Base-by-base conservation (phyloP, 2,329 filamentous ascomycete species). In the Xylariaceae sp. region DNA sequence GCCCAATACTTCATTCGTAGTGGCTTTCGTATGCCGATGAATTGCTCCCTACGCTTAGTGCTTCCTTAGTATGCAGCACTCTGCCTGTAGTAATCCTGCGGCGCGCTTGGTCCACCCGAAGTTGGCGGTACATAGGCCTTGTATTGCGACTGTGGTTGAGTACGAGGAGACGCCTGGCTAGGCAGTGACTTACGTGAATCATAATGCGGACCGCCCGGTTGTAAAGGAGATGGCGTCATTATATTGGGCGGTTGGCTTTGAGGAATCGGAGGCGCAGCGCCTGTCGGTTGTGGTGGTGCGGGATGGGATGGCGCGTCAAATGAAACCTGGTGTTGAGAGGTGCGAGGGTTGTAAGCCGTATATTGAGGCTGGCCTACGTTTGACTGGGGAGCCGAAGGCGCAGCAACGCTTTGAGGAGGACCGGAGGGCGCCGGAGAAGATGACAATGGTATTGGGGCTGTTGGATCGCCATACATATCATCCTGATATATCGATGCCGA, bases 71-170 rank as follows among this genome's bases (percentile, higher is more conserved):
- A 66, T 34, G 63, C 62, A 31, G 71, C 65, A 53, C 65, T 68
- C 60, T 78, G 75, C 47, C 80, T 72, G 64, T 84, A 84, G 63
- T 80, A 84, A 65, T 83, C 81, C 48, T 73, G 74, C 3, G 79
- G 78, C 3, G 76, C 78, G 55, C 75, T 79, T 1, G 76, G 75
- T 7, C 71, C 75, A 19, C 65, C 50, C 55, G 79, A 50, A 29
- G 64, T 48, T 56, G 74, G 77, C 3, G 80, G 80, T 2, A 78
- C 75, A 55, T 86, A 86, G 0, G 83, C 77, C 66, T 80, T 84
- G 62, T 85, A 86, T 66, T 83, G 80, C 40, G 73, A 73, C 62
- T 62, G 62, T 8, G 54, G 54, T 26, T 55, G 57, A n/a, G 45
- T 12, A 11, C 53, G 58, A 50, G 62, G 50, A 8, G 48, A 32